A percentile compares a stretch with the other conserved stretches of the same genome.
Evolutionary conservation across 306 rosid genomes (phyloP).

Genomic region (Mimosa pudica): DNA sequence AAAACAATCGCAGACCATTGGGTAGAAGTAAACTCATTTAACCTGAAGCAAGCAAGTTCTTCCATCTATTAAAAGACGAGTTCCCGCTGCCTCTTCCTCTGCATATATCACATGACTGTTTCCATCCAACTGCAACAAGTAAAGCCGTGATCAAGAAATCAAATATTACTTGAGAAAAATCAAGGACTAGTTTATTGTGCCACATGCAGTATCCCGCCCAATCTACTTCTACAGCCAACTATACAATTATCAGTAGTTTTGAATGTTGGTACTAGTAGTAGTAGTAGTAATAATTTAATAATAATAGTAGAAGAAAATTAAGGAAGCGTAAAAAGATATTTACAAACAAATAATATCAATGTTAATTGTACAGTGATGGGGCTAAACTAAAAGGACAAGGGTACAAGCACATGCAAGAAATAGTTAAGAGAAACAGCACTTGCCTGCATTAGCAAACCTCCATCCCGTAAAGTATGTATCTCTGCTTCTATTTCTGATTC

Average conservation of each 20-base stretch:
- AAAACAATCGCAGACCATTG: neutral
- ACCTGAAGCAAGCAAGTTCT: conserved; percentile 99
- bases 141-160: conserved; percentile 39
- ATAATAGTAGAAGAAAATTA: neutral
- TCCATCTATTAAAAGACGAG: conserved; percentile 99
- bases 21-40: conserved; percentile 33
- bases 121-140: conserved; percentile 82
- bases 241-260: conserved; percentile 17
- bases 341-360: conserved; percentile 22
- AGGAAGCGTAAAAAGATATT: neutral
- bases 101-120: conserved; percentile 98
- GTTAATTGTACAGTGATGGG: neutral
- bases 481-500: conserved; percentile 87
- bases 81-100: conserved; percentile 99
- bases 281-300: neutral
- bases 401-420: neutral
- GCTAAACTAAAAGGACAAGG: conserved; percentile 23
- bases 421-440: conserved; percentile 44
- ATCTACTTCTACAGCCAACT: neutral
- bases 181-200: neutral
- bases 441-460: conserved; percentile 99
- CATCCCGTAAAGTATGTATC: conserved; percentile 98
- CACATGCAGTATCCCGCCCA: neutral
- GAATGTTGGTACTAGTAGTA: neutral
- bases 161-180: conserved; percentile 20